Evolutionary conservation across 2,329 filamentous ascomycete genomes (phyloP).

Genomic region (Emmonsiellopsis sp.): DNA sequence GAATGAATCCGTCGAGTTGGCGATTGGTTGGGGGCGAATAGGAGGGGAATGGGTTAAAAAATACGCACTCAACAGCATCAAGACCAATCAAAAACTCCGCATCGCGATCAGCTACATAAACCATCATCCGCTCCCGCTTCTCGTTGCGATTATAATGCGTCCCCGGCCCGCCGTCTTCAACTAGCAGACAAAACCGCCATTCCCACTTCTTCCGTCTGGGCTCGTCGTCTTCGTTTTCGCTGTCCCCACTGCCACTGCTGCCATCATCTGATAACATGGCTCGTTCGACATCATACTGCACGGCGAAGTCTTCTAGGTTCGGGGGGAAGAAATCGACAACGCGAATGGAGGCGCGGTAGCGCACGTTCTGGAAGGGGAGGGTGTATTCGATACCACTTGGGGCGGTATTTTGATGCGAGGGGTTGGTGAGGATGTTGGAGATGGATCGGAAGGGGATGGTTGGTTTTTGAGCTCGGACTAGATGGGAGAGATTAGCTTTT

Average conservation of each 20-base stretch:
- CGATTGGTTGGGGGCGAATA: background rate
- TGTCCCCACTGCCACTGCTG: conserved; percentile 19
- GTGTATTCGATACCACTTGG: conserved; percentile 34
- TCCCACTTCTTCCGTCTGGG: conserved; percentile 48
- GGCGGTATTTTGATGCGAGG: conserved; percentile 37
- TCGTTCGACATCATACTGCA: conserved; percentile 40
- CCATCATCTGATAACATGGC: conserved; percentile 38
- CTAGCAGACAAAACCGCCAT: conserved; percentile 71
- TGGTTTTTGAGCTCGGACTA: conserved; percentile 40
- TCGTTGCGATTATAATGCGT: conserved; percentile 17
- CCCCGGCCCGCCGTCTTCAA: conserved; percentile 55
- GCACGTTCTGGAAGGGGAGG: conserved; percentile 65
- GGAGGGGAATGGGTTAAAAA: background rate
- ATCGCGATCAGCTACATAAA: conserved; percentile 54
- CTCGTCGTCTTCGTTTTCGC: conserved; percentile 7
- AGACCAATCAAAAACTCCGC: conserved; percentile 49
- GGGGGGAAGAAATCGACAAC: conserved; percentile 72
- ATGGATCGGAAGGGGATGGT: conserved; percentile 32
- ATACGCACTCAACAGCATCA: conserved; percentile 43
- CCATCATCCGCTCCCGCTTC: conserved; percentile 48
- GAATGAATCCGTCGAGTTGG: background rate
- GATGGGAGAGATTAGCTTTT: conserved; percentile 14
- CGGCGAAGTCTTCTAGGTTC: conserved; percentile 61
- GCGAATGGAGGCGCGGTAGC: conserved; percentile 61
- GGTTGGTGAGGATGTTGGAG: conserved; percentile 40